Evolutionary conservation across 208 protist genomes (phyloP), one percentile per base, ranked within the genome.

Genomic region (Leishmania martiniquensis): DNA sequence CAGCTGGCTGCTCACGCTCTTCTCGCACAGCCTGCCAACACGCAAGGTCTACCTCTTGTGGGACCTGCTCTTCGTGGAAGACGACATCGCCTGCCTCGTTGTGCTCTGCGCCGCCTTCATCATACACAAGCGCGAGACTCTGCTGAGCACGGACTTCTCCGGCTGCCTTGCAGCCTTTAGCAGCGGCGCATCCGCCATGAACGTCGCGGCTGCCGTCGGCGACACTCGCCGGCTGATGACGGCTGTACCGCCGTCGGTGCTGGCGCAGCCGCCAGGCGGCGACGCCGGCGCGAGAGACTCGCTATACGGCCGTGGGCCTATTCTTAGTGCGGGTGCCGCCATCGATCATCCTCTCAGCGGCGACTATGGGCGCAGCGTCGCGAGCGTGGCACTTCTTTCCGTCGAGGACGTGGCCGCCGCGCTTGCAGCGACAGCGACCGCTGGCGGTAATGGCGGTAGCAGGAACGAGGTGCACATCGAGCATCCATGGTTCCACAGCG

Each of bases 1-100:
- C 47, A 85, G 93, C 69, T 99, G 98, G 98, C 93, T 98, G 62
- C 89, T 99, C 5, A 98, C 98, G 2, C 84, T 98, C 47, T 90
- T 97, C 72, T 88, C 93, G 34, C 94, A 99, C 78, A 82, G 89
- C 32, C 81, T 98, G 59, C 95, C 97, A 2, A 66, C 96, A 1
- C 89, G 93, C n/a, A 97, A 98, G 74, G 91, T 98, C 15, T 95
- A 87, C 68, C 78, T 87, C 2, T 57, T 99, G 52, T 99, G 97
- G 97, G 98, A 99, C 78, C 91, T 91, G 25, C 72, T 99, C 6
- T 81, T 99, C 45, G 52, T 91, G 6, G 45, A 75, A 49, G 60
- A 77, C 52, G 76, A 59, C 37, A 80, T 71, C n/a, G 63, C 82
- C 42, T 87, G 80, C 76, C 74, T 90, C 4, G 77, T 85, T 4